phyloP scores from a whole-genome alignment of 2,329 filamentous ascomycete genomes.

The Arthrobotrys megalospora region DNA sequence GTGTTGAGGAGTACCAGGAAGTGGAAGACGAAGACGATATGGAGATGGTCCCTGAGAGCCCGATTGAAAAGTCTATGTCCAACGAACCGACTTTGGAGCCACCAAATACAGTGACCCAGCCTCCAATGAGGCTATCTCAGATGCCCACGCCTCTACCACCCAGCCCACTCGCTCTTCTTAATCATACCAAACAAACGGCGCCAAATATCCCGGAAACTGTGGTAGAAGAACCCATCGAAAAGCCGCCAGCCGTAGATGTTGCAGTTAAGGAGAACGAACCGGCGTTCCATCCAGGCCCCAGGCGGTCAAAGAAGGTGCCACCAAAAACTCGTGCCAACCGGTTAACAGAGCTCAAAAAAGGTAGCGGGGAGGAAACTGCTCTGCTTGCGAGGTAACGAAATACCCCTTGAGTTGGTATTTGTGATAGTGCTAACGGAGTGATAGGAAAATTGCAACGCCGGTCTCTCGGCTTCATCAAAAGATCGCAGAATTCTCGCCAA shows the following conservation, averaged over 20 bases:
- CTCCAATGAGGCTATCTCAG: conserved; percentile 43
- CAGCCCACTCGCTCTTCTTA: conserved; percentile 47
- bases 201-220: conserved; percentile 57
- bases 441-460: conserved; percentile 53
- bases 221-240: conserved; percentile 34
- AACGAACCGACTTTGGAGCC: background rate
- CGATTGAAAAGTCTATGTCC: conserved; percentile 5
- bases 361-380: conserved; percentile 40
- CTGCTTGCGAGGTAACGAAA: conserved; percentile 23
- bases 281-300: conserved; percentile 41
- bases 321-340: conserved; percentile 10
- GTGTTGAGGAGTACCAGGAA: background rate
- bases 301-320: conserved; percentile 35
- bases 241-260: conserved; percentile 13
- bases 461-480: conserved; percentile 49
- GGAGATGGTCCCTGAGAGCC: conserved; percentile 17
- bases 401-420: background rate
- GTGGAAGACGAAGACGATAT: background rate
- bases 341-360: conserved; percentile 23
- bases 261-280: conserved; percentile 48
- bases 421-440: background rate
- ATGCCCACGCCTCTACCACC: conserved; percentile 55
- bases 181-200: conserved; percentile 31
- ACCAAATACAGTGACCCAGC: conserved; percentile 17
- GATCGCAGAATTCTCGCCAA: conserved; percentile 53